Evolutionary conservation across 768 basidiomycete species (phyloP).

Genomic region (Xerocomellus intermedius): DNA sequence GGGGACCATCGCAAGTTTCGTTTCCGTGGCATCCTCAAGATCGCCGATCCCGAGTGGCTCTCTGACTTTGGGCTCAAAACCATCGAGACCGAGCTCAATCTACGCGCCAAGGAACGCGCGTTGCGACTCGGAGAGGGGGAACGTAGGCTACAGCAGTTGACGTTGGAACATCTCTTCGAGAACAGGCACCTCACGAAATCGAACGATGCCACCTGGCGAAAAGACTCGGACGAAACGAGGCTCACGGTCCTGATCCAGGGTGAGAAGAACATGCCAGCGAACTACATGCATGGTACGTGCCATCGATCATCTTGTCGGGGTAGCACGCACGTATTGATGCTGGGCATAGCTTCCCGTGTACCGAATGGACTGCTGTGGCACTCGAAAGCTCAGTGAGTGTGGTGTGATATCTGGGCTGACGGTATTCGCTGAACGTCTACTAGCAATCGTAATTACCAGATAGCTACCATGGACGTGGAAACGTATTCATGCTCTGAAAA

Average conservation of each 20-base stretch:
- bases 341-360: constrained; percentile 24
- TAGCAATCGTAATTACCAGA: constrained; percentile 44
- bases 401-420: not conserved
- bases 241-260: constrained; percentile 46
- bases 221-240: constrained; percentile 18
- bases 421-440: constrained; percentile 5
- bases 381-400: constrained; percentile 30
- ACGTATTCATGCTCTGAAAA: constrained; percentile 43
- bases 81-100: constrained; percentile 45
- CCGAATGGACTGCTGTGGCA: constrained; percentile 34
- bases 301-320: not conserved
- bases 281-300: constrained; percentile 40
- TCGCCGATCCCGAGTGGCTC: constrained; percentile 49
- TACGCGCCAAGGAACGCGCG: constrained; percentile 35
- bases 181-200: constrained; percentile 15
- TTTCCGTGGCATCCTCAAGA: constrained; percentile 52
- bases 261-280: constrained; percentile 38
- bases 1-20: constrained; percentile 35
- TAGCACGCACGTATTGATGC: not conserved
- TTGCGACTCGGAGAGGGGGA: constrained; percentile 14
- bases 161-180: constrained; percentile 36
- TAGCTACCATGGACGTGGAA: constrained; percentile 45
- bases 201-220: constrained; percentile 11
- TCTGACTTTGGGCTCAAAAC: constrained; percentile 41
- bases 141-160: constrained; percentile 28